Base-by-base conservation (phyloP, 805 yeast species). In the Clavispora santaluciae region DNA sequence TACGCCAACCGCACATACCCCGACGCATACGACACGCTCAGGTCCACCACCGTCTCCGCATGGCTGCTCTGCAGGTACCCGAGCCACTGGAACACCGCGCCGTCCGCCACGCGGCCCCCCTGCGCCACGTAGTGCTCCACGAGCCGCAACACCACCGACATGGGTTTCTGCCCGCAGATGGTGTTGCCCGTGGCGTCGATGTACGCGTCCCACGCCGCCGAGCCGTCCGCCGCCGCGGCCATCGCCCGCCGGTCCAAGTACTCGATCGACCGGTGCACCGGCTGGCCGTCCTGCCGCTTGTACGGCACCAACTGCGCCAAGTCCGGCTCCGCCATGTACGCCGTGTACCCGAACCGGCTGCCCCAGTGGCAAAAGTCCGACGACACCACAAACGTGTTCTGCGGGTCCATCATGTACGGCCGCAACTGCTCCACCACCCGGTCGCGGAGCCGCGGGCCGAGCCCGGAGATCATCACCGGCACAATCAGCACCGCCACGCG, bases 301-400 rank as follows among this genome's bases (percentile, higher is more conserved):
- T 80, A 74, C 1, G 39, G 22, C 13, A 28, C 36, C n/a, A 41
- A 15, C 13, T 26, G 38, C 23, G 34, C 25, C 26, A 49, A n/a
- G 34, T 42, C 43, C 38, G 36, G 23, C 17, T 24, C 44, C 6
- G 52, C 44, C 10, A 60, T 47, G 44, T 68, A 70, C 43, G 56
- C 55, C 11, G 76, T 69, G 48, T 66, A 72, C 9, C 66, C 69
- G 42, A 73, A 72, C 12, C 76, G 57, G 11, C 62, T 43, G 7
- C 77, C 77, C 99, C 99, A 93, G 58, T 93, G 99, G 56, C 97
- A 90, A 55, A 93, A 93, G 65, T 93, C 99, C 2, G 91, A 78
- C 57, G 95, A 85, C 4, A 93, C 72, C 12, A 87, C 78, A 59
- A 93, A 86, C 2, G 87, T 81, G 51, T 78, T 79, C 18, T 63